Evolutionary conservation across 208 protist genomes (phyloP), one percentile per base, ranked within the genome.

Genomic region (Crithidia mellificae): DNA sequence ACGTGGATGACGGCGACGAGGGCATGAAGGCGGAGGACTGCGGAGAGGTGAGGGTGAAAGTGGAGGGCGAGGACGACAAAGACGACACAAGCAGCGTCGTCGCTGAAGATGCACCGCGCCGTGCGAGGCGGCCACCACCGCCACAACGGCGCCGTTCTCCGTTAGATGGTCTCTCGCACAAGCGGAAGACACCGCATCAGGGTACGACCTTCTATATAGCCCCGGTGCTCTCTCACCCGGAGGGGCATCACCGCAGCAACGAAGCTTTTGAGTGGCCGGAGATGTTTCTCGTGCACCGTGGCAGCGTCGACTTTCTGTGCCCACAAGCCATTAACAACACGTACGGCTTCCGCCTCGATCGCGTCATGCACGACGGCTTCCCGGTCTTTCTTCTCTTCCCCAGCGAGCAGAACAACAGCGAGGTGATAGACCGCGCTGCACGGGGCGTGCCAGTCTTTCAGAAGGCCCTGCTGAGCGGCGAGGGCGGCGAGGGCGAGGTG

Each of bases 321-420:
- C 76, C 82, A 0, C 29, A 69, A 38, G 63, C 30, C n/a, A 44
- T 39, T 14, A 77, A 74, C 25, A 92, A 90, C 73, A 69, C 32
- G 17, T 81, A 78, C 65, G 90, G 90, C 15, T 95, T 87, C 68
- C 83, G 85, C 22, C 81, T 95, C 17, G 75, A 87, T 57, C 83
- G 84, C 30, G 59, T 88, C 24, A 78, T 80, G 43, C 81, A 85
- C 59, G 63, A 85, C 29, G 82, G 84, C 46, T 77, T 92, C 34
- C 80, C 87, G 2, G 74, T 92, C 51, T 90, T 85, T 68, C 70
- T 95, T 12, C 79, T 95, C 20, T 95, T 91, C 67, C 57, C 27
- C 9, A 74, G 66, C 24, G 53, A 43, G 22, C 66, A 66, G 30
- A 85, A 78, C 41, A 72, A 70, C 62, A 78, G 68, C 56, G 72